Evolutionary conservation across 805 yeast species (phyloP), one percentile per base, ranked within the genome.

Genomic region (Priceomyces haplophilus): DNA sequence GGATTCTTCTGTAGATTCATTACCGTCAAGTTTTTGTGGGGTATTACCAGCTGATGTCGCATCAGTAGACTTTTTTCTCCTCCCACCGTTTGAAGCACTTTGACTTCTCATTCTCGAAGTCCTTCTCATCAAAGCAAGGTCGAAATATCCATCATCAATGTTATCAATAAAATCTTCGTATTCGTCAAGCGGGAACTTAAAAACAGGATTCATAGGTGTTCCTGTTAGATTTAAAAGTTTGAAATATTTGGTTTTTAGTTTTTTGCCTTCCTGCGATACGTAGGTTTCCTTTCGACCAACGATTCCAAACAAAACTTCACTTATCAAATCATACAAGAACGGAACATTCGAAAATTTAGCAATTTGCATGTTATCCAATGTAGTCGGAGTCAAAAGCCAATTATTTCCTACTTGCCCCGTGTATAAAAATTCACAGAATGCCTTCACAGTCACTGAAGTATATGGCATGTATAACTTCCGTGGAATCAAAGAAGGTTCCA

Each of bases 351-450:
- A 84, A 46, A 78, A 72, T 51, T 82, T 82, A 2, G 90, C 73
- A 53, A 82, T 70, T 25, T 80, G 58, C 49, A 85, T 65, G 37
- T 81, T 71, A 49, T 84, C 88, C 31, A 84, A 67, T 0, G 85
- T 76, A 0, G 85, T 80, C 0, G 93, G 91, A 1, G 77, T 68
- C 31, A 85, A 61, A n/a, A 73, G 62, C 91, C 91, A 85, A 51
- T 77, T 82, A 41, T 82, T 79, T 19, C 88, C 88, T 17, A 86
- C 78, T 59, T 85, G 89, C 1, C 93, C 95, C 4, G 90, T 85
- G 53, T 82, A 84, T 42, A 86, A 67, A 57, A 80, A 86, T 55
- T 85, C 93, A 20, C 82, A 68, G 49, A 85, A 76, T 2, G 88
- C 88, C 43, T 72, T 72, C 12, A 84, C 78, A 0, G 88, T 76